Evolutionary conservation across 306 rosid genomes (phyloP).

Genomic region (Casuarina glauca): DNA sequence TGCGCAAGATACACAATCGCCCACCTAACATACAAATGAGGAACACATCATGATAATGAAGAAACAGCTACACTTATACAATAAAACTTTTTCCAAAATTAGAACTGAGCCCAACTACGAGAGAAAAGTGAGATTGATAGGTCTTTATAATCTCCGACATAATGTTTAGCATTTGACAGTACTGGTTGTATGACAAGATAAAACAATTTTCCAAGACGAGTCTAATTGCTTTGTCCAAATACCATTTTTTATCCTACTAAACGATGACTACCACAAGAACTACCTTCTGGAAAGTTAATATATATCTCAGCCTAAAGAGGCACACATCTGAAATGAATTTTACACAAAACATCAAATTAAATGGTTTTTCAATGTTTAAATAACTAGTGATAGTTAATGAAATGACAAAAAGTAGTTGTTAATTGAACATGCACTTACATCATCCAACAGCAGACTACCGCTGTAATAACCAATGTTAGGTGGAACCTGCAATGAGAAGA

Average conservation of each 20-base stretch:
- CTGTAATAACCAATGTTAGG: conserved; percentile 80
- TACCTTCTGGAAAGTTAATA: not conserved
- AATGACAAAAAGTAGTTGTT: not conserved
- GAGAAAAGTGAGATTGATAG: not conserved
- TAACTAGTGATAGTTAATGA: not conserved
- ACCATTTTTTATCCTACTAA: no score
- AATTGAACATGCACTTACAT: conserved; percentile 56
- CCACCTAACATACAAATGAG: conserved; percentile 64
- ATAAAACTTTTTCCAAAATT: conserved; percentile 3
- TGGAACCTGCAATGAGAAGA: conserved; percentile 62
- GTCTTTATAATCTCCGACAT: not conserved
- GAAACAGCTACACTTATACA: not conserved
- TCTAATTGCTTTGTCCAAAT: not conserved
- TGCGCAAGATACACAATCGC: conserved; percentile 97
- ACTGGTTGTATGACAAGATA: not conserved
- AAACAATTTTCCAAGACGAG: not conserved
- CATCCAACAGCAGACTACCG: conserved; percentile 93
- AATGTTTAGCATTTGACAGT: not conserved
- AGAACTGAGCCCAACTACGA: not conserved
- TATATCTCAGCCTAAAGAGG: no score
- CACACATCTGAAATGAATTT: not conserved
- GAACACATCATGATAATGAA: conserved; percentile 3
- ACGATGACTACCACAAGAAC: not conserved
- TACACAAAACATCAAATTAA: not conserved
- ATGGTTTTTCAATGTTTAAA: not conserved